A percentile compares a stretch with the other conserved stretches of the same genome.
phyloP scores from a whole-genome alignment of 2,329 filamentous ascomycete species.

The Xylariomycetidae sp. region DNA sequence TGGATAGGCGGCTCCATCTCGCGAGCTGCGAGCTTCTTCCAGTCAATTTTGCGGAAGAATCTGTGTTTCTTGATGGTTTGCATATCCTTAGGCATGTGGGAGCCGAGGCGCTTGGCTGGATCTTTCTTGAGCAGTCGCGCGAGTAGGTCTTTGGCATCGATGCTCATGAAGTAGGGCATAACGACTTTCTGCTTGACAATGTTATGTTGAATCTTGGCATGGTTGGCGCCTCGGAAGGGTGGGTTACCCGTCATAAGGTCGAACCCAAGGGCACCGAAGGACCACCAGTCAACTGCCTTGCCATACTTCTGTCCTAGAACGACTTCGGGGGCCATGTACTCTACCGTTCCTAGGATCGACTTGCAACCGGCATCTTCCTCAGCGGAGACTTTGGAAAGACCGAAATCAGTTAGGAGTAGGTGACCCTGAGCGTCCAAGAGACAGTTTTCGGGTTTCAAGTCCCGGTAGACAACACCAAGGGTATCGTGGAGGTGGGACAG shows the following conservation, averaged over 20 bases:
- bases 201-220: conserved; percentile 92
- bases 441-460: conserved; percentile 97
- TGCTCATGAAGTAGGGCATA: conserved; percentile 83
- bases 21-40: conserved; percentile 77
- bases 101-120: conserved; percentile 81
- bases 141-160: conserved; percentile 91
- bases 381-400: conserved; percentile 88
- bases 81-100: conserved; percentile 84
- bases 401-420: conserved; percentile 92
- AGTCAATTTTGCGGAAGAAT: conserved; percentile 97
- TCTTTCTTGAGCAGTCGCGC: conserved; percentile 89
- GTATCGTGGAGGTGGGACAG: conserved; percentile 89
- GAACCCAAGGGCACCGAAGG: conserved; percentile 84
- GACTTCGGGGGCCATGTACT: conserved; percentile 99
- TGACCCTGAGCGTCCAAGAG: conserved; percentile 88
- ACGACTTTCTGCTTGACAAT: conserved; percentile 89
- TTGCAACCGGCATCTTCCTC: conserved; percentile 68
- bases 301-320: conserved; percentile 85
- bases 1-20: conserved; percentile 86
- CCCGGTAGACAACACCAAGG: conserved; percentile 91
- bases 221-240: conserved; percentile 85
- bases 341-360: conserved; percentile 88
- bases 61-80: conserved; percentile 82
- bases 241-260: conserved; percentile 90
- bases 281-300: conserved; percentile 98